These are phyloP conservation scores for Heterobasidion annosum DNA, from an alignment of 1,284 basidiomycete genomes.

Conservation along the genomic window DNA sequence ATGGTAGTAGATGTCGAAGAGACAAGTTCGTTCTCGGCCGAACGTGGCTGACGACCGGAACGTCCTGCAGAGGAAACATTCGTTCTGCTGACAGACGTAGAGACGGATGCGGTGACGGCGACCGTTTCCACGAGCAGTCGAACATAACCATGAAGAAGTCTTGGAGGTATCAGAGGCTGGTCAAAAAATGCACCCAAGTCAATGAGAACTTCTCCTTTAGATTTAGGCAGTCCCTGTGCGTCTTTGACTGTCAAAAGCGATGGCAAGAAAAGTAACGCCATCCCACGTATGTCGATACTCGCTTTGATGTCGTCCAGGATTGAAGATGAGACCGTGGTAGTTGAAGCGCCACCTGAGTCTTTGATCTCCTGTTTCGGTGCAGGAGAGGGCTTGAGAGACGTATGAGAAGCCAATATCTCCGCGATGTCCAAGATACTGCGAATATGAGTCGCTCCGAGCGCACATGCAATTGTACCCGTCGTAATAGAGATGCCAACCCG, in stretches of 20 bases:
- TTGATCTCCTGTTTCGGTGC: constrained; percentile 4
- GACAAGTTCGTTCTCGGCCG: not conserved
- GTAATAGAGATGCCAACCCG: constrained; percentile 24
- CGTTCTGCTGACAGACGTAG: not conserved
- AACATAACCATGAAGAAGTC: constrained; percentile 36
- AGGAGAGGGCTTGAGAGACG: constrained; percentile 7
- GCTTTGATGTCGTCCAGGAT: constrained; percentile 26
- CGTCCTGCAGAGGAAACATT: not conserved
- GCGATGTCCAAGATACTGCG: constrained; percentile 33
- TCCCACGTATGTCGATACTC: constrained; percentile 32
- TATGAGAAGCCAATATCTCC: constrained; percentile 26
- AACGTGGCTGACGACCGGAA: not conserved
- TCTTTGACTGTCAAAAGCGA: not conserved
- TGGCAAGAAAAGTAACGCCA: constrained; percentile 41
- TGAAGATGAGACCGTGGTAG: constrained; percentile 11
- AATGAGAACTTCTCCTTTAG: not conserved
- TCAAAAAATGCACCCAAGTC: constrained; percentile 37
- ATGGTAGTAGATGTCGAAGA: not conserved
- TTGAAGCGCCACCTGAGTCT: no score
- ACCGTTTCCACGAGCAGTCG: constrained; percentile 50
- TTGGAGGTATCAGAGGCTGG: constrained; percentile 46
- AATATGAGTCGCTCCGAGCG: constrained; percentile 45
- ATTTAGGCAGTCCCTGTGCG: constrained; percentile 4
- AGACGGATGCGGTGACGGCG: constrained; percentile 24
- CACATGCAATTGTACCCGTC: constrained; percentile 42